Conservation (phyloP, 2,329 filamentous ascomycete species). For the Eurotiales sp. region DNA sequence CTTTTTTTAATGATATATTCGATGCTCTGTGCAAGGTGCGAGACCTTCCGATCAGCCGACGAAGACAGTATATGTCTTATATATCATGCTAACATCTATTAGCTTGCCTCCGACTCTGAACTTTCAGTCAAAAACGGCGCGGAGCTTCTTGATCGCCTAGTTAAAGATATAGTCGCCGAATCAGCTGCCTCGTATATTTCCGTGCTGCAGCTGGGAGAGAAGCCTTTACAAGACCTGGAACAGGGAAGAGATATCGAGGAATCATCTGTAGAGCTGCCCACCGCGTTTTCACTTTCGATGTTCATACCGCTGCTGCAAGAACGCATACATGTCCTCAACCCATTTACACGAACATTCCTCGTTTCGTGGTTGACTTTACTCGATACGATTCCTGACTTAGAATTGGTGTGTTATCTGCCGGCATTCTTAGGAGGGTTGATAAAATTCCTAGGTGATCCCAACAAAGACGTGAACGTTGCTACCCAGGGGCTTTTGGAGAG, state of each 20-base stretch:
- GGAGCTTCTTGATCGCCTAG: conserved; percentile 85
- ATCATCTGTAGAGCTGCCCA: conserved; percentile 57
- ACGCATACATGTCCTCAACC: conserved; percentile 88
- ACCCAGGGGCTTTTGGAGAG: conserved; percentile 86
- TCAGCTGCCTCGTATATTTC: conserved; percentile 94
- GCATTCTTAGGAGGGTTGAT: conserved; percentile 87
- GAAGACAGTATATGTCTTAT: too few relatives aligned
- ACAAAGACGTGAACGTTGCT: conserved; percentile 88
- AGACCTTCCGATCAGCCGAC: background rate
- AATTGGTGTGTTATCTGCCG: conserved; percentile 87
- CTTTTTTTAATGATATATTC: conserved; percentile 98
- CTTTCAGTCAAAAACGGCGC: conserved; percentile 97
- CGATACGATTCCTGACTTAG: conserved; percentile 93
- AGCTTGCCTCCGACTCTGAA: conserved; percentile 95
- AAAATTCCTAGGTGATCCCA: conserved; percentile 86
- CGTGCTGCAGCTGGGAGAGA: conserved; percentile 58
- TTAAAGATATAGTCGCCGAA: conserved; percentile 95
- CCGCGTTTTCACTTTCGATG: conserved; percentile 82
- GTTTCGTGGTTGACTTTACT: conserved; percentile 94
- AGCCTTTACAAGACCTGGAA: conserved; percentile 40
- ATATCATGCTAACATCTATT: conserved; percentile 17
- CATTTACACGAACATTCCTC: conserved; percentile 90
- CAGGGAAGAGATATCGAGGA: conserved; percentile 39
- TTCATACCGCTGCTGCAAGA: conserved; percentile 95
- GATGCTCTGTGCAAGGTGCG: conserved; percentile 91